Base-by-base conservation (phyloP, 225 moss, liverwort and hornwort species). In the Rhytidiadelphus loreus region DNA sequence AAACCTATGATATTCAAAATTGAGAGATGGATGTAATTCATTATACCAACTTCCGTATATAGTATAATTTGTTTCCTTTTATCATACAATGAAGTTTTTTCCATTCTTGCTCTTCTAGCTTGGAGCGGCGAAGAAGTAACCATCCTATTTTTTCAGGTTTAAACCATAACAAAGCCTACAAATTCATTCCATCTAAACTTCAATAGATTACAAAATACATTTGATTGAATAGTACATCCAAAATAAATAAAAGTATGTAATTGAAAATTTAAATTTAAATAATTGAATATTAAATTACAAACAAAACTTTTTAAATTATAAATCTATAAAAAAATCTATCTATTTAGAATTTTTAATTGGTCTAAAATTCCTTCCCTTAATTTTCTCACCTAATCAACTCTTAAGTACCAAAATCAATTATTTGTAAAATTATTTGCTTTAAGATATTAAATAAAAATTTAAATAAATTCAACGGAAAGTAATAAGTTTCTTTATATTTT, bases 11-110 rank as follows among this genome's bases (percentile, higher is more conserved):
- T 53, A 4, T 48, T 28, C 1, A 50, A 22, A 7, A 30, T 29
- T 66, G 24, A 28, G 7, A 44, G 4, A 68, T 80, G 33, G 8
- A 35, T 57, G 14, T 24, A 43, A 15, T 20, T 87, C 1, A 50
- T 25, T 53, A 1, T 92, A 92, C 92, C 93, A 94, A 48, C 56
- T 91, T 94, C 1, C 2, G 30, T 35, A 85, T 92, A 16, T 94
- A 94, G 11, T 55, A 94, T 58, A 94, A 80, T 58, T 83, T 86
- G 33, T 83, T 92, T 82, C 88, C 92, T 82, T 94, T 94, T 82
- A 94, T 92, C 91, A 92, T 91, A 69, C 93, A 94, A 62, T 92
- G 88, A 7, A 94, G 79, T 62, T 91, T 92, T 56, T 80, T 94
- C 93, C 92, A 94, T n/a, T 69, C 73, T 62, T 18, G 75, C 1